Evolutionary conservation across 768 basidiomycete species (phyloP).

Genomic region (Mycena haematopus): DNA sequence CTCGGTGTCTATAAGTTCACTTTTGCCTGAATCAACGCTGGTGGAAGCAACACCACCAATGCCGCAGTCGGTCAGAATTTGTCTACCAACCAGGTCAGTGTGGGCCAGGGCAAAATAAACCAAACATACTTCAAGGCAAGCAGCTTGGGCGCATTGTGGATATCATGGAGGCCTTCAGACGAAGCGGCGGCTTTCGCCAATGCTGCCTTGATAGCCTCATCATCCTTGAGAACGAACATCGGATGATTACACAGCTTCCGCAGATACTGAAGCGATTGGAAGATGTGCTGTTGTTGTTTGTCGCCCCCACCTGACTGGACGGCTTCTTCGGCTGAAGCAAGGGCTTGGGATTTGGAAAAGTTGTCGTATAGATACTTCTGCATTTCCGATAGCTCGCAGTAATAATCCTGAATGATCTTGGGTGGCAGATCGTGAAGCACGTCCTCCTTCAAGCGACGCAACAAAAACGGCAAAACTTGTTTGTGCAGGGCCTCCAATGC

Average conservation of each 20-base stretch:
- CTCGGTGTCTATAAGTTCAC: constrained; percentile 68
- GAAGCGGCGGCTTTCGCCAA: constrained; percentile 61
- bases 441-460: constrained; percentile 96
- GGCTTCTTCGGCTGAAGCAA: constrained; percentile 65
- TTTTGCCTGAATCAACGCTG: constrained; percentile 64
- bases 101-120: neutral
- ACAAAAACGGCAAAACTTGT: constrained; percentile 97
- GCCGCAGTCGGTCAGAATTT: constrained; percentile 93
- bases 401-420: constrained; percentile 99
- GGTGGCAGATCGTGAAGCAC: constrained; percentile 95
- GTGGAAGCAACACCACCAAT: constrained; percentile 67
- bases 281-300: constrained; percentile 84
- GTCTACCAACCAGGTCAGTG: constrained; percentile 53
- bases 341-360: constrained; percentile 82
- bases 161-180: constrained; percentile 64
- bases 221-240: constrained; percentile 83
- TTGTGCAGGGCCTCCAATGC: constrained; percentile 97
- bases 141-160: constrained; percentile 93
- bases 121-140: constrained; percentile 81
- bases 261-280: constrained; percentile 96
- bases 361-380: constrained; percentile 96
- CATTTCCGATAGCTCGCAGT: constrained; percentile 94
- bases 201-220: constrained; percentile 63
- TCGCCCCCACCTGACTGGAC: constrained; percentile 57
- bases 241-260: constrained; percentile 99